phyloP scores from a whole-genome alignment of 2,329 filamentous ascomycete genomes.

The Neurospora sp. region DNA sequence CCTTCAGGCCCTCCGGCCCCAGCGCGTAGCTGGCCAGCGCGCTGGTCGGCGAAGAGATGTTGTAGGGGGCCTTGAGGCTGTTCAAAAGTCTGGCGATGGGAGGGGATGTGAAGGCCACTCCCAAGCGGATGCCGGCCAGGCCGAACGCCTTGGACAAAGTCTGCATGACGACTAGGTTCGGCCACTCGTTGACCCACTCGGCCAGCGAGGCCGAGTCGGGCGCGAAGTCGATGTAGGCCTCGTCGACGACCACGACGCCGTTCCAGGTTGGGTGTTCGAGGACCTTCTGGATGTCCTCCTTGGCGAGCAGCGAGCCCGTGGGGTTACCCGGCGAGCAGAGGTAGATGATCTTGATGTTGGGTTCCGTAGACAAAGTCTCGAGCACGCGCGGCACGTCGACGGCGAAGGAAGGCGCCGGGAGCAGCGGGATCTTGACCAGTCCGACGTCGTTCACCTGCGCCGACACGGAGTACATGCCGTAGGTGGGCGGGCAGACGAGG shows the following conservation, averaged over 20 bases:
- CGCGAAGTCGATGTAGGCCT: conserved; percentile 93
- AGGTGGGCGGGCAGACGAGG: conserved; percentile 89
- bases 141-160: too few relatives aligned
- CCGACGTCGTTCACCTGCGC: conserved; percentile 88
- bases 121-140: conserved; percentile 84
- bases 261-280: conserved; percentile 90
- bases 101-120: conserved; percentile 69
- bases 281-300: conserved; percentile 61
- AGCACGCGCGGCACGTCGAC: conserved; percentile 64
- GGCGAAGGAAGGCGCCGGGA: conserved; percentile 60
- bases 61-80: conserved; percentile 92
- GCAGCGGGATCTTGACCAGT: conserved; percentile 77
- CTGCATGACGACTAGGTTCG: conserved; percentile 95
- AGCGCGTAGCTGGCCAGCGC: conserved; percentile 70
- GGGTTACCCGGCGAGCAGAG: conserved; percentile 94
- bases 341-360: conserved; percentile 77
- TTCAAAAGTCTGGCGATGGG: conserved; percentile 75
- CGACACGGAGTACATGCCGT: conserved; percentile 96
- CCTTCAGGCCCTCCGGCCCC: conserved; percentile 52
- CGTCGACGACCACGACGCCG: conserved; percentile 84
- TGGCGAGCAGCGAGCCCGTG: conserved; percentile 69
- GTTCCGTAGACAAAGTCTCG: conserved; percentile 46
- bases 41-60: conserved; percentile 81
- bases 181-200: conserved; percentile 85
- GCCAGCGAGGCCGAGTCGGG: conserved; percentile 68